phyloP scores from a whole-genome alignment of 441 rosid species.

The Erodium trifolium region DNA sequence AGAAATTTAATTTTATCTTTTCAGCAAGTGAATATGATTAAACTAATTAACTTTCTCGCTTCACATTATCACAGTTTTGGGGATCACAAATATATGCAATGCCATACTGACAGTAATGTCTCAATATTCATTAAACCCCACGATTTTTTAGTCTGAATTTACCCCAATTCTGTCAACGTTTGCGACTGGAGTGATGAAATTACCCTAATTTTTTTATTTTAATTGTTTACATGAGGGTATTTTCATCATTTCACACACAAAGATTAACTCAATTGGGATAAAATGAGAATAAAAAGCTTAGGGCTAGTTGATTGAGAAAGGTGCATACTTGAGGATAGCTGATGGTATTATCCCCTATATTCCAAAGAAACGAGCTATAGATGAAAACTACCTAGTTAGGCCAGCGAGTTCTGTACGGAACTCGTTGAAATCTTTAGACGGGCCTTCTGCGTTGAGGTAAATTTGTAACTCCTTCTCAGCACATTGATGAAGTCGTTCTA shows the following conservation, averaged over 20 bases:
- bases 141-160: no score
- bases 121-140: no score
- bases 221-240: no score
- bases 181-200: no score
- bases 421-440: constrained; percentile 50
- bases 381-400: constrained; percentile 44
- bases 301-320: no score
- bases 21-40: neutral
- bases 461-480: constrained; percentile 64
- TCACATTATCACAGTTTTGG: neutral
- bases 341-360: neutral
- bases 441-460: constrained; percentile 41
- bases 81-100: neutral
- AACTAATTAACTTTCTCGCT: neutral
- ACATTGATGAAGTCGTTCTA: constrained; percentile 74
- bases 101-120: no score
- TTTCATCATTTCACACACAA: no score
- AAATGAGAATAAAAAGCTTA: no score
- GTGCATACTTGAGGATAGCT: no score
- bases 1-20: neutral
- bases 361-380: neutral
- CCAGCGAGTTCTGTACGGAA: constrained; percentile 72
- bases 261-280: no score
- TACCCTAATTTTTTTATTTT: no score
- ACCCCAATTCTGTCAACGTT: no score